Evolutionary conservation across 1,139 yeast species (phyloP).

Genomic region (Suhomyces bolitotheri): DNA sequence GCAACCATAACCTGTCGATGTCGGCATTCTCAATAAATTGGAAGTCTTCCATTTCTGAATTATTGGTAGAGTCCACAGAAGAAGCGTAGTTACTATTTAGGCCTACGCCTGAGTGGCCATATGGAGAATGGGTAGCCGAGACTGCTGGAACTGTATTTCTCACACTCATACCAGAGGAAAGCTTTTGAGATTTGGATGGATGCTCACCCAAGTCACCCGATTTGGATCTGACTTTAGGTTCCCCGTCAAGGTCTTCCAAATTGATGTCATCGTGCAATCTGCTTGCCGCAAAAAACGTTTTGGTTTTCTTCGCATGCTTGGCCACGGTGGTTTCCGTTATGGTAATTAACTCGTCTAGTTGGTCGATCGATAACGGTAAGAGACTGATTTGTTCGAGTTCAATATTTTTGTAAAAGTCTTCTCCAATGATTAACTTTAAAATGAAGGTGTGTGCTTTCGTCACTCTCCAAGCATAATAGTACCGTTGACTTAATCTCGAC

Average conservation of each 20-base stretch:
- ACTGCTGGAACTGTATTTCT: constrained; percentile 2
- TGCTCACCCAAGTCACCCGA: background rate
- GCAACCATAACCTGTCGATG: constrained; percentile 43
- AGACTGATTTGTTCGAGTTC: constrained; percentile 12
- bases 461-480: constrained; percentile 48
- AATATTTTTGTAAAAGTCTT: constrained; percentile 34
- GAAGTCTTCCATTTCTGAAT: constrained; percentile 15
- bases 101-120: constrained; percentile 2
- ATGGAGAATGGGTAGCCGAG: constrained; percentile 6
- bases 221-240: constrained; percentile 3
- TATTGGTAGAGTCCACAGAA: constrained; percentile 13
- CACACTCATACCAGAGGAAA: constrained; percentile 1
- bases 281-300: constrained; percentile 12
- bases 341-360: constrained; percentile 11
- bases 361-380: constrained; percentile 7
- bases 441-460: constrained; percentile 37
- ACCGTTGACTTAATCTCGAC: constrained; percentile 35
- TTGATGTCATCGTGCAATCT: constrained; percentile 16
- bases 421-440: constrained; percentile 22
- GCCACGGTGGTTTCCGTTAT: constrained; percentile 17
- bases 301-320: constrained; percentile 16
- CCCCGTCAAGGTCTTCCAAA: constrained; percentile 13
- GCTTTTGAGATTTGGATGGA: background rate
- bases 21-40: constrained; percentile 34
- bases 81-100: constrained; percentile 7